Percentiles rank a stretch among this genome's conserved stretches.
phyloP scores from a whole-genome alignment of 805 yeast genomes.

The Metschnikowia noctiluminum region DNA sequence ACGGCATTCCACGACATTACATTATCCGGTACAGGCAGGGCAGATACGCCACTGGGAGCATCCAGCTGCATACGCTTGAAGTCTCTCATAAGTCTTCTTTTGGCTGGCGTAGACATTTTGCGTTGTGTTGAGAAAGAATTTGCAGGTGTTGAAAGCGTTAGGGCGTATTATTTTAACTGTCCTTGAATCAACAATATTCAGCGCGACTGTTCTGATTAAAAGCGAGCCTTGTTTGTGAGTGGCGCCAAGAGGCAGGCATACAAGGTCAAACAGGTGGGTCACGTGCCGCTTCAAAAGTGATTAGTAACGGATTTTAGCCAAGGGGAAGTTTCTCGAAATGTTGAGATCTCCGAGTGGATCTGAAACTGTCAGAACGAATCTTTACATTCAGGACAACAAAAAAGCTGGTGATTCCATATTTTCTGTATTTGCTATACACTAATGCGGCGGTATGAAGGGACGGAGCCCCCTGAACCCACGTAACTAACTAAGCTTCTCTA shows the following conservation, averaged over 20 bases:
- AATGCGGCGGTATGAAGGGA: too few relatives aligned
- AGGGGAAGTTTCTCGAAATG: too few relatives aligned
- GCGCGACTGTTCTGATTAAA: background rate
- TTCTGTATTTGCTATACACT: too few relatives aligned
- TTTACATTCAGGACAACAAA: too few relatives aligned
- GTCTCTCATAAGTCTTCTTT: constrained; percentile 98
- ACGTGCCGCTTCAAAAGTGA: background rate
- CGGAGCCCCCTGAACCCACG: background rate
- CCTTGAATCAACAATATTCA: too few relatives aligned
- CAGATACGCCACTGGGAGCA: constrained; percentile 97
- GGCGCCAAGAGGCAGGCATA: background rate
- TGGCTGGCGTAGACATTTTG: constrained; percentile 94
- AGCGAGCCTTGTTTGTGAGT: background rate
- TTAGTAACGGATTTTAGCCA: too few relatives aligned
- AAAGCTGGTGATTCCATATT: too few relatives aligned
- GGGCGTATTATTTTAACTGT: background rate
- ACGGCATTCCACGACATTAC: constrained; percentile 99
- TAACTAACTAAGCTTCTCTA: constrained; percentile 1
- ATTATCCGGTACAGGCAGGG: constrained; percentile 94
- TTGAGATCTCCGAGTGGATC: too few relatives aligned
- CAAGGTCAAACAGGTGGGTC: background rate
- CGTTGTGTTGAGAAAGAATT: background rate
- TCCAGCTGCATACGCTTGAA: constrained; percentile 96
- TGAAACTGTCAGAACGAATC: too few relatives aligned
- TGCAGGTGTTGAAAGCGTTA: background rate